Conservation (phyloP, 148 eudicot species). For the Nyssa sinensis region DNA sequence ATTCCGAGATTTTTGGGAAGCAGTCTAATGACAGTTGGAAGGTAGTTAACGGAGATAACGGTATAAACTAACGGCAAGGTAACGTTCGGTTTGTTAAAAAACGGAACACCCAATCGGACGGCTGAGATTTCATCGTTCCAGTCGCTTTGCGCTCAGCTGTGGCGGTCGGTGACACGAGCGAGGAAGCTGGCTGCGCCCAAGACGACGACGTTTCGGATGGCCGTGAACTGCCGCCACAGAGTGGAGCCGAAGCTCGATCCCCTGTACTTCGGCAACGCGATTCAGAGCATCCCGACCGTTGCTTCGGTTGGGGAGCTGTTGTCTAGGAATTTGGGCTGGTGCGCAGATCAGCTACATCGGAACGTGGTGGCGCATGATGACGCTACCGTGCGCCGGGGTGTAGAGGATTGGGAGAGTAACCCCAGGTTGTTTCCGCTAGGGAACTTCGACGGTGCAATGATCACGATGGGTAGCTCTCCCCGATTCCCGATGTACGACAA, state of each 20-base stretch:
- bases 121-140: slow-evolving; percentile 64
- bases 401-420: slow-evolving; percentile 57
- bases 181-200: slow-evolving; percentile 31
- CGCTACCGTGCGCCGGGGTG: slow-evolving; percentile 26
- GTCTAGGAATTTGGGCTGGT: slow-evolving; percentile 39
- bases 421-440: slow-evolving; percentile 54
- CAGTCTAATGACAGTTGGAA: slow-evolving; percentile 22
- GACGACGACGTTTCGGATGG: slow-evolving; percentile 56
- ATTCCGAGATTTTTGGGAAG: slow-evolving; percentile 24
- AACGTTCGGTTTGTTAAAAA: slow-evolving; percentile 13
- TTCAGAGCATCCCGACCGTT: slow-evolving; percentile 49
- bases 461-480: slow-evolving; percentile 68
- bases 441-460: slow-evolving; percentile 64
- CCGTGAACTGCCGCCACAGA: slow-evolving; percentile 52
- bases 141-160: slow-evolving; percentile 56
- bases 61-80: slow-evolving; percentile 15
- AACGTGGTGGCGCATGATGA: slow-evolving; percentile 47
- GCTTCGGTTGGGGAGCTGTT: slow-evolving; percentile 47
- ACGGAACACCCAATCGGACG: slow-evolving; percentile 13
- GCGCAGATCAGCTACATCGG: slow-evolving; percentile 42
- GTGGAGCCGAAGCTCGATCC: slow-evolving; percentile 53
- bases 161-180: slow-evolving; percentile 69
- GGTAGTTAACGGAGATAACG: slow-evolving; percentile 15
- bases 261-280: slow-evolving; percentile 62
- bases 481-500: slow-evolving; percentile 66